Conservation (phyloP, 1,139 yeast genomes). For the Candida mesenterica region DNA sequence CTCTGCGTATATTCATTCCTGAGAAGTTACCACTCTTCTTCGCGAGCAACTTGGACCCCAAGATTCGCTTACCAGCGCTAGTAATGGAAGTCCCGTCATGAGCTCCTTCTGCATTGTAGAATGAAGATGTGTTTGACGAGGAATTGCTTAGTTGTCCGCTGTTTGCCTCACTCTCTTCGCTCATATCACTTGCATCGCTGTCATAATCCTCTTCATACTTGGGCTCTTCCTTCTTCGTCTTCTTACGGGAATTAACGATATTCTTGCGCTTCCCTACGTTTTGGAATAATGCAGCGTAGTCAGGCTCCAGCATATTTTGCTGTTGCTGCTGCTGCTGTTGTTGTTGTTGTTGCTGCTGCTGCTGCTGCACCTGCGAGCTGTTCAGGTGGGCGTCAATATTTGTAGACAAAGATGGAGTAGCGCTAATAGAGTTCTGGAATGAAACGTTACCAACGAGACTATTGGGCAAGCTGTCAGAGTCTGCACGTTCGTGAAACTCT, state of each 20-base stretch:
- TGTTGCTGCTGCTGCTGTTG: constrained; percentile 4
- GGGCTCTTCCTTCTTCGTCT: constrained; percentile 17
- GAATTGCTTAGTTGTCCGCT: constrained; percentile 9
- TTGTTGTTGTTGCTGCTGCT: constrained; percentile 4
- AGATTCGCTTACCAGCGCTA: constrained; percentile 38
- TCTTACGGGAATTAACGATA: constrained; percentile 25
- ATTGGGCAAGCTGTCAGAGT: constrained; percentile 11
- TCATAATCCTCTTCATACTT: constrained; percentile 8
- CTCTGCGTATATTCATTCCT: constrained; percentile 8
- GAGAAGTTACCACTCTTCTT: constrained; percentile 19
- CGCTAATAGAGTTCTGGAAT: constrained; percentile 20
- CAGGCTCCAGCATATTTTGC: constrained; percentile 29
- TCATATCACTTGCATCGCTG: constrained; percentile 5
- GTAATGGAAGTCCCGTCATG: background rate
- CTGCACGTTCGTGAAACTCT: constrained; percentile 7
- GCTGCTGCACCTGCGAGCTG: constrained; percentile 7
- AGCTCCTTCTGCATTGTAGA: constrained; percentile 19
- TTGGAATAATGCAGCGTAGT: constrained; percentile 47
- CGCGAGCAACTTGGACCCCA: constrained; percentile 38
- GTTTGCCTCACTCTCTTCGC: constrained; percentile 3
- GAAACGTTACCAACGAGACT: constrained; percentile 13
- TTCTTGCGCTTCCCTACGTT: constrained; percentile 45
- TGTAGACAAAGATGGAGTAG: constrained; percentile 23
- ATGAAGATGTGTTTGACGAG: constrained; percentile 12
- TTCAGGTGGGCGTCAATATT: constrained; percentile 12